Evolutionary conservation across 1,284 basidiomycete genomes (phyloP), one percentile per base, ranked within the genome.

Genomic region (Rhodotorula sp.): DNA sequence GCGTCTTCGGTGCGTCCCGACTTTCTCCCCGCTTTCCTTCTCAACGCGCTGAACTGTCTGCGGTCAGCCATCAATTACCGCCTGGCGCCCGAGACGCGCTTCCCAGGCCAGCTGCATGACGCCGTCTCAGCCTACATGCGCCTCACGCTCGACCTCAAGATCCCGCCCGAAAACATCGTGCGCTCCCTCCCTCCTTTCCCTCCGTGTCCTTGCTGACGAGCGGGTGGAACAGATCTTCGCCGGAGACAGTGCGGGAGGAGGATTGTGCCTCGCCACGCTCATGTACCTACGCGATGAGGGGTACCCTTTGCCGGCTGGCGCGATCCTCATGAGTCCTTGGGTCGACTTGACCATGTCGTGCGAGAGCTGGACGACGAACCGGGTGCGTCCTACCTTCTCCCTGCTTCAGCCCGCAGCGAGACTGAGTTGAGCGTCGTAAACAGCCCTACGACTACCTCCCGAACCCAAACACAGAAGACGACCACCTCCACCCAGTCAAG

Each of bases 351-450:
- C 78, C 22, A 77, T 77, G 90, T 95, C 92, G 72, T 98, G 94
- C 80, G 92, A 95, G 72, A 94, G 92, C 47, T 98, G 95, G 95
- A 93, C 97, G 62, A 91, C 90, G 64, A 97, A 97, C 79, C 88
- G 90, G 24, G 84, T 77, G 84, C 27, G 71, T 57, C n/a, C 29
- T 29, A 2, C 7, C 2, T 5, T 30, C 15, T n/a, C 1, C 36
- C 3, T 10, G 6, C 36, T 20, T 20, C 22, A 6, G 10, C 24
- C 7, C 7, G 4, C 36, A 4, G 91, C 2, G 17, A 4, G 2
- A 44, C 20, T 85, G 78, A 91, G 93, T 79, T 39, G 20, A 32
- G 7, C 1, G 7, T 29, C 39, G 22, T 51, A 1, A 6, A 2
- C 63, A 77, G 73, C 67, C 75, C 9, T 82, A 77, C 72, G 82